Base-by-base conservation (phyloP, 73 alveolate genomes). In the Paramecium tetraurelia region DNA sequence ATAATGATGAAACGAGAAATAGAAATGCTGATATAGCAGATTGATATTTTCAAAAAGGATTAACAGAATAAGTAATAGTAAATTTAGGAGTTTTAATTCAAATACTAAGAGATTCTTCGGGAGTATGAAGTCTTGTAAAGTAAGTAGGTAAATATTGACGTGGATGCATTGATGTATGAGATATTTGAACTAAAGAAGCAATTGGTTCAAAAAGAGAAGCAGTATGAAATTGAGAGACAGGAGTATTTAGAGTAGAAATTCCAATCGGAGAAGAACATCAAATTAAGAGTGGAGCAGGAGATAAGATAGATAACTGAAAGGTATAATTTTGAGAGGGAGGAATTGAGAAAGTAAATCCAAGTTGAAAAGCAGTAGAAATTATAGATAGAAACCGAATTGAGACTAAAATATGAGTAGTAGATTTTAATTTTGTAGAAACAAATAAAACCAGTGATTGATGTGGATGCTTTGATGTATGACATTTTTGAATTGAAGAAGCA, bases 391-490 rank as follows among this genome's bases (percentile, higher is more conserved):
- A 59, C 77, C 8, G 77, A 59, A 0, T 24, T 29, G 40, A 7
- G 77, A 8, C 22, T 59, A 0, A 59, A 20, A 59, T 59, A 59
- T 11, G 86, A 70, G 11, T 31, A 35, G 6, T 7, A 70, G 31
- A 70, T 70, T n/a, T 33, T 70, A 18, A 18, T 31, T 24, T 70
- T 70, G 33, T 70, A 70, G 27, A n/a, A 70, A 70, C 5, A 70
- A 31, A 70, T 35, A 31, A 70, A 70, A 29, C 57, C 57, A 33
- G 33, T 6, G 12, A 46, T 41, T 77, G 89, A 77, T 40, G 89
- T 77, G 18, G 89, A 77, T 77, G 89, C 89, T 21, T 77, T 77
- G 48, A 77, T 77, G 89, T 77, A 77, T 41, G 89, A 77, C 7
- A 77, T 77, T 8, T 77, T 38, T 77, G 89, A 77, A 40, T 77